These are phyloP conservation scores for Phytophthora europaea DNA, from an alignment of 352 stramenopile genomes.

Conservation along the genomic window DNA sequence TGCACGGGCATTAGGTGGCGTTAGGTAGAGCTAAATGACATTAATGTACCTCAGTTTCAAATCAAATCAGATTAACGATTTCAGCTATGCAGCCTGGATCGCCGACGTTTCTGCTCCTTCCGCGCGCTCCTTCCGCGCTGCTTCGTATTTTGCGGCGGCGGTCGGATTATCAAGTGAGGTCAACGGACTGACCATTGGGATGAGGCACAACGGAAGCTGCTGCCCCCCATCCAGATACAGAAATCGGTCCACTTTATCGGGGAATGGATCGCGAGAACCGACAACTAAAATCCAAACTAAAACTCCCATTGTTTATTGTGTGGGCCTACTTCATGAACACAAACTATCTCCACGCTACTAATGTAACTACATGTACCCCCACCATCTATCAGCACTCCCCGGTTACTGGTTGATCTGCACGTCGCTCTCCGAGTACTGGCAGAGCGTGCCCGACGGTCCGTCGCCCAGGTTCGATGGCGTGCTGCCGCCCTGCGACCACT, in stretches of 20 bases:
- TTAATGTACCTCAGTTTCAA: too few species aligned
- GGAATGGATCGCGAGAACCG: too few species aligned
- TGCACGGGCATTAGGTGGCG: too few species aligned
- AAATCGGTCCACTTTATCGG: too few species aligned
- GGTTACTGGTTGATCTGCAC: slow-evolving; percentile 22
- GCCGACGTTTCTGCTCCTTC: slow-evolving; percentile 24
- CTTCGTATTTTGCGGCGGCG: slow-evolving; percentile 62
- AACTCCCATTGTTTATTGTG: too few species aligned
- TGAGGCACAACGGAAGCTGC: slow-evolving; percentile 67
- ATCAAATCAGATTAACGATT: too few species aligned
- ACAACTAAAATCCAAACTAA: too few species aligned
- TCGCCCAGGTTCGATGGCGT: slow-evolving; percentile 36
- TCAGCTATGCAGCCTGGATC: slow-evolving; percentile 20
- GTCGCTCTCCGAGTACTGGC: slow-evolving; percentile 33
- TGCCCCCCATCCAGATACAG: slow-evolving; percentile 36
- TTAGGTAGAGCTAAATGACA: too few species aligned
- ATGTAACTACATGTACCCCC: not conserved
- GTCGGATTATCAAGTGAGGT: slow-evolving; percentile 73
- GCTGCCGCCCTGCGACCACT: slow-evolving; percentile 33
- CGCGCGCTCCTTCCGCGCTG: slow-evolving; percentile 51
- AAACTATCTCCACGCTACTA: too few species aligned
- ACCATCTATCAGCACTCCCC: not conserved
- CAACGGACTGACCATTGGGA: slow-evolving; percentile 76
- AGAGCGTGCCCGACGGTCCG: slow-evolving; percentile 25
- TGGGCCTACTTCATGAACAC: too few species aligned